phyloP scores from a whole-genome alignment of 768 basidiomycete species.

The Terana coerulea region DNA sequence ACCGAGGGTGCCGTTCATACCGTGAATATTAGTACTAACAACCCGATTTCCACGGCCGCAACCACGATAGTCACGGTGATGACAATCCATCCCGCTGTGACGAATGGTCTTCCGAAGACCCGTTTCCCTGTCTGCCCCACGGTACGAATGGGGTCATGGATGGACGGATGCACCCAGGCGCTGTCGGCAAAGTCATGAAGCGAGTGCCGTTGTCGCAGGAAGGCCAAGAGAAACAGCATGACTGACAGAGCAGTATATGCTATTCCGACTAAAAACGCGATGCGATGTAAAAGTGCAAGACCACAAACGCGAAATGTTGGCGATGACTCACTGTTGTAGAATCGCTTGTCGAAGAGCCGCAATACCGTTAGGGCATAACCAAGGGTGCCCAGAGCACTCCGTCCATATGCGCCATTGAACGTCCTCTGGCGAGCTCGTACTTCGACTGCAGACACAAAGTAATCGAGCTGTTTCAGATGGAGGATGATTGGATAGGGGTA shows the following conservation, averaged over 20 bases:
- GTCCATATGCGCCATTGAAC: conserved; percentile 77
- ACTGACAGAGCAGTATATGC: conserved; percentile 60
- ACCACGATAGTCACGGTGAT: conserved; percentile 58
- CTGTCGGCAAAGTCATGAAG: conserved; percentile 76
- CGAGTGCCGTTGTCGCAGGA: conserved; percentile 60
- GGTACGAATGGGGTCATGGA: conserved; percentile 44
- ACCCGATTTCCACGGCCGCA: conserved; percentile 56
- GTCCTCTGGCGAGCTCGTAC: conserved; percentile 78
- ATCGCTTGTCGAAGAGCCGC: conserved; percentile 72
- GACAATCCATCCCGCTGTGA: conserved; percentile 78
- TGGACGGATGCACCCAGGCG: conserved; percentile 9
- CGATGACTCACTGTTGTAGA: conserved; percentile 62
- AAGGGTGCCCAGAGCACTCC: conserved; percentile 70
- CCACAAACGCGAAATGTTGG: neutral
- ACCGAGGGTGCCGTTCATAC: conserved; percentile 28
- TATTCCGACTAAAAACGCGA: conserved; percentile 43
- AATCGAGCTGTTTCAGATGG: neutral
- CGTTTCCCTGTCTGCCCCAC: conserved; percentile 58
- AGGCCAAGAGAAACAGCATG: conserved; percentile 55
- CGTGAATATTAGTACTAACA: conserved; percentile 59
- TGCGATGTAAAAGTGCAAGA: neutral
- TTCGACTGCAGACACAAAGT: conserved; percentile 39
- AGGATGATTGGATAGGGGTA: neutral
- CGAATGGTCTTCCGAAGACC: conserved; percentile 72
- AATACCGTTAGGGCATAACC: conserved; percentile 73